Conservation (phyloP, 306 rosid species). For the Argentina anserina region DNA sequence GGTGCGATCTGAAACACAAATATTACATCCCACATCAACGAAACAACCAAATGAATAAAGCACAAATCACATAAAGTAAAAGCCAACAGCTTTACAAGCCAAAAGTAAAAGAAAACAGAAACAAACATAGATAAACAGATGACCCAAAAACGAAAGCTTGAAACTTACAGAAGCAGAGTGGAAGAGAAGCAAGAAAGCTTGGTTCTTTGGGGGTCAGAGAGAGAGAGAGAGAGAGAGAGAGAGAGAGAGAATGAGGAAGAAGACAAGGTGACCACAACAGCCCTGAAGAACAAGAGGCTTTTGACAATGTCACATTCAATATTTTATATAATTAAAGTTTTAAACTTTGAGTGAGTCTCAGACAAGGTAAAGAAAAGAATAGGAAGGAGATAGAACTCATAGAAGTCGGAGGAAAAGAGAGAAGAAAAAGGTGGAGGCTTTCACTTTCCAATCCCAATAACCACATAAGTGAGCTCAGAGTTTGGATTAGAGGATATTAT, state of each 20-base stretch:
- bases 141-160: not conserved
- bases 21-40: constrained; percentile 2
- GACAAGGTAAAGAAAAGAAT: constrained; percentile 6
- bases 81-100: not conserved
- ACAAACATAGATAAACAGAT: not conserved
- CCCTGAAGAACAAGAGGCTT: constrained; percentile 21
- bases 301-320: constrained; percentile 15
- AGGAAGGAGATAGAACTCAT: too few relatives aligned
- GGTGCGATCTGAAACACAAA: constrained; percentile 36
- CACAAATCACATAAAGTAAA: not conserved
- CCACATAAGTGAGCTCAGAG: not conserved
- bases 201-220: not conserved
- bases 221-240: not conserved
- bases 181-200: constrained; percentile 5
- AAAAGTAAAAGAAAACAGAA: constrained; percentile 12
- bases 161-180: constrained; percentile 12
- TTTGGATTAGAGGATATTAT: not conserved
- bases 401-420: not conserved
- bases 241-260: not conserved
- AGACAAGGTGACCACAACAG: constrained; percentile 22
- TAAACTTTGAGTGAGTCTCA: not conserved
- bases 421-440: too few relatives aligned
- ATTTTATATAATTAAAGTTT: not conserved
- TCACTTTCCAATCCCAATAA: constrained; percentile 11
- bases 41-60: not conserved